A percentile compares a stretch with the other conserved stretches of the same genome.
These are phyloP conservation scores for Mycothermus thermophilus DNA, from an alignment of 495 filamentous ascomycete species.

Conservation along the genomic window DNA sequence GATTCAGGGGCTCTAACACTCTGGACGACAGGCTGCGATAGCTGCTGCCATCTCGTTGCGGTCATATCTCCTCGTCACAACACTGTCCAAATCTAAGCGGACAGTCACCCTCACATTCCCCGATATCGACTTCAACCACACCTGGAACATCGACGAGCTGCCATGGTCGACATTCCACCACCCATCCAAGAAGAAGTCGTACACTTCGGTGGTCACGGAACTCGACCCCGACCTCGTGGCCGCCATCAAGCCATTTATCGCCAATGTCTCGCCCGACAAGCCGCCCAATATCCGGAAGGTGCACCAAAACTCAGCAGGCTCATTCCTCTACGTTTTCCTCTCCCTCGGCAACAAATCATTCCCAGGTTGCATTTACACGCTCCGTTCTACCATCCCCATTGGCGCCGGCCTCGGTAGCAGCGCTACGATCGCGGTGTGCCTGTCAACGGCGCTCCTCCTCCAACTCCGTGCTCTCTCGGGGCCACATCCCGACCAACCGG, in stretches of 20 bases:
- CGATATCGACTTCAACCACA: constrained; percentile 73
- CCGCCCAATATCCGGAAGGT: constrained; percentile 58
- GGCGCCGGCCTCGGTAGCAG: constrained; percentile 86
- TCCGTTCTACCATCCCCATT: constrained; percentile 88
- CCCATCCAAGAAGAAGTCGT: constrained; percentile 77
- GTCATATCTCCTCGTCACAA: constrained; percentile 88
- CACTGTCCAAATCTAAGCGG: constrained; percentile 70
- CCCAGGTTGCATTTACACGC: constrained; percentile 70
- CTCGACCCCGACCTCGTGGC: constrained; percentile 69
- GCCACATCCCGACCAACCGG: constrained; percentile 77
- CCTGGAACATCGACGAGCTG: constrained; percentile 80
- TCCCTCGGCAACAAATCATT: constrained; percentile 68
- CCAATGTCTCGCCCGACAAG: constrained; percentile 48
- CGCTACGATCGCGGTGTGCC: constrained; percentile 79
- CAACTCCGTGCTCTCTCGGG: constrained; percentile 79
- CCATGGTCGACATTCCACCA: constrained; percentile 73
- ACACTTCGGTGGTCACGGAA: constrained; percentile 74
- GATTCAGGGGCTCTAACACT: constrained; percentile 1
- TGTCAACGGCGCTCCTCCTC: constrained; percentile 72
- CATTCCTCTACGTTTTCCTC: constrained; percentile 87
- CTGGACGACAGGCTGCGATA: constrained; percentile 53
- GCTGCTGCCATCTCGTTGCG: constrained; percentile 87
- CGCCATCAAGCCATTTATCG: constrained; percentile 63
- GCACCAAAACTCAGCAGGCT: constrained; percentile 61
- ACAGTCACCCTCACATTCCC: constrained; percentile 77